phyloP scores from a whole-genome alignment of 345 rosid species.

The Isatis tinctoria region DNA sequence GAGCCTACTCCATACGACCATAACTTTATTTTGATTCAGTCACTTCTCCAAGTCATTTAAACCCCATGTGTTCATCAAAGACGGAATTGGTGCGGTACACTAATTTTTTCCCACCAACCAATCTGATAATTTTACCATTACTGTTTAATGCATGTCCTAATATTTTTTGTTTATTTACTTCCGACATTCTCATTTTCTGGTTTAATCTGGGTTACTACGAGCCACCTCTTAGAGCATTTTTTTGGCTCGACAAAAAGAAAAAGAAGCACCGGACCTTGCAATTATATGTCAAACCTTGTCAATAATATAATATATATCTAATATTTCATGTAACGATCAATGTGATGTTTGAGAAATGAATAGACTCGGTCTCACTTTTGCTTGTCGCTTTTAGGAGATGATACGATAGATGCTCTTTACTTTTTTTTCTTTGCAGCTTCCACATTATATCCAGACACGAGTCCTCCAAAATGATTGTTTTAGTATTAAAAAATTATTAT shows the following conservation, averaged over 20 bases:
- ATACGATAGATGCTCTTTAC: conserved; percentile 9
- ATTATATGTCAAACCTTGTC: neutral
- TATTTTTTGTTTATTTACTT: neutral
- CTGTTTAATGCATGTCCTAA: neutral
- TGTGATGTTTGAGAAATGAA: neutral
- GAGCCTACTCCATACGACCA: too few relatives aligned
- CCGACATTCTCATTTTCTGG: neutral
- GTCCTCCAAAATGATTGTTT: neutral
- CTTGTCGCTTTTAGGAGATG: conserved; percentile 8
- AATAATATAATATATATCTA: neutral
- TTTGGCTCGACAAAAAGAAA: neutral
- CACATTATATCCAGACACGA: conserved; percentile 21
- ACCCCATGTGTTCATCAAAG: too few relatives aligned
- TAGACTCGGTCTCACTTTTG: conserved; percentile 9
- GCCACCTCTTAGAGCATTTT: neutral
- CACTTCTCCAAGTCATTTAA: too few relatives aligned
- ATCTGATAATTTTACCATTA: neutral
- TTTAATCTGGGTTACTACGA: neutral
- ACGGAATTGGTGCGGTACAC: too few relatives aligned
- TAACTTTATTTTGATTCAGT: too few relatives aligned
- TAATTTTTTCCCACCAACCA: too few relatives aligned
- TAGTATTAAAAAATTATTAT: neutral
- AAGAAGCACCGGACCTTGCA: neutral
- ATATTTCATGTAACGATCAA: neutral
- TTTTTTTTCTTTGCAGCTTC: conserved; percentile 14